These are phyloP conservation scores for Carpinus fangiana DNA, from an alignment of 306 rosid species.

Conservation along the genomic window DNA sequence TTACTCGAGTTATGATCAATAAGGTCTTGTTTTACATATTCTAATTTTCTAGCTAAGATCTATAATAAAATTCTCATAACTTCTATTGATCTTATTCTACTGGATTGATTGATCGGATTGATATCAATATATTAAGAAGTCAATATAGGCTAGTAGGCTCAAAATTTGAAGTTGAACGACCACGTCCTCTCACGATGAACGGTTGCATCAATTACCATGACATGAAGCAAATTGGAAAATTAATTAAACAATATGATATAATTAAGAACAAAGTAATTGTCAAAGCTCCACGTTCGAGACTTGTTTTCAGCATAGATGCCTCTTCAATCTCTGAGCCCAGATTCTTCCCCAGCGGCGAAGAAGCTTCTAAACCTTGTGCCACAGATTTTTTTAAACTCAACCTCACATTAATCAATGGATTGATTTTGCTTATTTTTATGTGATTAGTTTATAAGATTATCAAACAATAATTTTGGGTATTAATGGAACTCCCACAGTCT, in stretches of 20 bases:
- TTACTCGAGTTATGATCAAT: no score
- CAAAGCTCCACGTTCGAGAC: slow-evolving; percentile 32
- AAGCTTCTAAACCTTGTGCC: slow-evolving; percentile 67
- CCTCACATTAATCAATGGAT: slow-evolving; percentile 15
- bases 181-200: no score
- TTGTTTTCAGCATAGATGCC: slow-evolving; percentile 29
- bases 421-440: background rate
- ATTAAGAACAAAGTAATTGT: background rate
- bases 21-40: no score
- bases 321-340: slow-evolving; percentile 32
- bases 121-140: background rate
- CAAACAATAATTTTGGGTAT: background rate
- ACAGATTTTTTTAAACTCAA: slow-evolving; percentile 2
- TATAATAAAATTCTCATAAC: no score
- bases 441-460: background rate
- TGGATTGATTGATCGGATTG: no score
- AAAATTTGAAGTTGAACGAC: background rate
- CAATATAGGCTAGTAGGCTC: background rate
- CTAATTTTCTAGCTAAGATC: no score
- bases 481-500: background rate
- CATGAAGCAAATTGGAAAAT: background rate
- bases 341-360: slow-evolving; percentile 43
- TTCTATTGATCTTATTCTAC: no score
- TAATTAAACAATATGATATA: background rate
- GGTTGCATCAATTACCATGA: background rate